Conservation (phyloP, 805 yeast species). For the Yarrowia alimentaria region DNA sequence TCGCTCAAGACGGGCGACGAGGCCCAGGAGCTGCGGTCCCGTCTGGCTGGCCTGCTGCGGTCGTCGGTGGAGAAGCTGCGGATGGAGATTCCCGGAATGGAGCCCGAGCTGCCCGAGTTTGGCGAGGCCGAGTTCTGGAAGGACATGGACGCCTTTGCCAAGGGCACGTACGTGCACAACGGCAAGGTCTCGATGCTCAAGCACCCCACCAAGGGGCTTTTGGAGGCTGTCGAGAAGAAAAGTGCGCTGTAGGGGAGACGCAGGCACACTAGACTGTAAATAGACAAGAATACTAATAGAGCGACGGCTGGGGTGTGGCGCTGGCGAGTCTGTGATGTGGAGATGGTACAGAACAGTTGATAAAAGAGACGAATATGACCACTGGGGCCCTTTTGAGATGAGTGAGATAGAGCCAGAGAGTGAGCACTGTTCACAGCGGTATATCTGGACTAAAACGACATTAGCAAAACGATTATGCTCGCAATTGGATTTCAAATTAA, state of each 20-base stretch:
- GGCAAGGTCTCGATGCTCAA: slow-evolving; percentile 11
- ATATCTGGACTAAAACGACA: no score
- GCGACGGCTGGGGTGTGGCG: background rate
- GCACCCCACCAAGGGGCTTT: slow-evolving; percentile 9
- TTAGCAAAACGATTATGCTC: no score
- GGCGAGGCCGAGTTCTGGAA: slow-evolving; percentile 23
- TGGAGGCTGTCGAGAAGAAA: background rate
- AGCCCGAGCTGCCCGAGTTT: slow-evolving; percentile 9
- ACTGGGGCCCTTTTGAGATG: no score
- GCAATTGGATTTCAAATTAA: no score
- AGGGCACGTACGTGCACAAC: slow-evolving; percentile 4
- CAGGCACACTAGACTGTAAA: slow-evolving; percentile 5
- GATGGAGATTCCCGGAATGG: slow-evolving; percentile 12
- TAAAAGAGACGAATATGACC: no score
- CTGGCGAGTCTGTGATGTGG: no score
- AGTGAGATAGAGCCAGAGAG: no score
- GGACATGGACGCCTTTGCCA: background rate
- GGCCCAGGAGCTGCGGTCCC: slow-evolving; percentile 65
- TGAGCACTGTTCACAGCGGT: no score
- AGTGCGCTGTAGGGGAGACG: no score
- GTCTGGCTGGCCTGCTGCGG: slow-evolving; percentile 68
- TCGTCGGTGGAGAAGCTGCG: slow-evolving; percentile 49
- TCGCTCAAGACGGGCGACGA: slow-evolving; percentile 62
- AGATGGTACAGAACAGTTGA: no score
- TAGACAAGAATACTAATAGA: background rate